Evolutionary conservation across 768 basidiomycete species (phyloP).

Genomic region (Termitomyces sp.): DNA sequence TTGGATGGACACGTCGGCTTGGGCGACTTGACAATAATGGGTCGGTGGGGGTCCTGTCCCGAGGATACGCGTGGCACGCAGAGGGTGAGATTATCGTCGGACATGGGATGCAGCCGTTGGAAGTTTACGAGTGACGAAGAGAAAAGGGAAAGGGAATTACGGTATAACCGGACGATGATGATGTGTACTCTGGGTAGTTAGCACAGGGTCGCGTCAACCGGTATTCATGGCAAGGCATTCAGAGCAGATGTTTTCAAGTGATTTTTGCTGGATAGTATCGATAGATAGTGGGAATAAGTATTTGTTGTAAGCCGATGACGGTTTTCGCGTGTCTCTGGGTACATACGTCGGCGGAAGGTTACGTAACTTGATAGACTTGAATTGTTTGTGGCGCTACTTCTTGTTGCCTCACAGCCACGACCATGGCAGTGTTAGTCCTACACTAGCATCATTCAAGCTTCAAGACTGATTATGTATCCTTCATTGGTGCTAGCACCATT

Average conservation of each 20-base stretch:
- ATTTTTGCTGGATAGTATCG: background rate
- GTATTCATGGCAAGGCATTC: background rate
- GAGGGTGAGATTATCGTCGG: slow-evolving; percentile 21
- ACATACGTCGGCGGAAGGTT: background rate
- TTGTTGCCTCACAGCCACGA: background rate
- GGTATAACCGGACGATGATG: background rate
- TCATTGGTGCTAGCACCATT: background rate
- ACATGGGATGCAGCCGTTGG: background rate
- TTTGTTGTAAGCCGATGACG: background rate
- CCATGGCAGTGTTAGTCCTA: no score
- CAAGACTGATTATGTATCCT: no score
- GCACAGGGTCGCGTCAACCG: background rate
- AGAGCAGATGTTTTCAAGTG: background rate
- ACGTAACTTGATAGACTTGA: background rate
- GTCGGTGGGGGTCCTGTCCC: slow-evolving; percentile 18
- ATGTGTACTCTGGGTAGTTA: background rate
- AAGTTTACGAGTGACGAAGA: background rate
- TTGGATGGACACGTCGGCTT: slow-evolving; percentile 30
- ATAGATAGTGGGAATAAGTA: background rate
- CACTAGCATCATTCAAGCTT: no score
- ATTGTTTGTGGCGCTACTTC: background rate
- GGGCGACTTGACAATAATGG: slow-evolving; percentile 20
- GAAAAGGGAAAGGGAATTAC: background rate
- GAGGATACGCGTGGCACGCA: slow-evolving; percentile 29
- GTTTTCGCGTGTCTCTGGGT: background rate